Evolutionary conservation across 306 rosid genomes (phyloP).

Genomic region (Vigna hirtella): DNA sequence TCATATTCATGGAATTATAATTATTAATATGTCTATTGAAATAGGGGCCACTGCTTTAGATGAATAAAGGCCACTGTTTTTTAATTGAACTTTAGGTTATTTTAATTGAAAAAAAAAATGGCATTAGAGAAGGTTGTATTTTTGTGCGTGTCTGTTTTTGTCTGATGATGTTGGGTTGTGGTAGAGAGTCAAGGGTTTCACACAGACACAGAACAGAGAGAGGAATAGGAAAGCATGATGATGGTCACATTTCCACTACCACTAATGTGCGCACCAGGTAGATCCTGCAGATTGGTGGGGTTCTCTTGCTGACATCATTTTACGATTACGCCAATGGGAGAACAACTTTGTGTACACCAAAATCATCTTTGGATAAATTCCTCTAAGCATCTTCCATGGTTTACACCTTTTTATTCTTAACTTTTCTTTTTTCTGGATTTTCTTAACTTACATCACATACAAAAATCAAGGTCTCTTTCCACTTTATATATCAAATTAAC

Average conservation of each 20-base stretch:
- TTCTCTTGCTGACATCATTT: conserved; percentile 44
- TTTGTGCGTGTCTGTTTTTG: conserved; percentile 28
- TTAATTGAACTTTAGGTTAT: conserved; percentile 6
- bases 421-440: too few relatives aligned
- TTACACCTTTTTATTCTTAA: too few relatives aligned
- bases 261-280: conserved; percentile 68
- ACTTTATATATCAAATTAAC: too few relatives aligned
- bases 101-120: not conserved
- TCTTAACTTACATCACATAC: too few relatives aligned
- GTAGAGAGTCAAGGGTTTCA: conserved; percentile 54
- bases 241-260: conserved; percentile 65
- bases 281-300: conserved; percentile 43
- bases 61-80: conserved; percentile 19
- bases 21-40: not conserved
- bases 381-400: too few relatives aligned
- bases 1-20: conserved; percentile 29
- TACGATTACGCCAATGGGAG: not conserved
- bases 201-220: not conserved
- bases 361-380: not conserved
- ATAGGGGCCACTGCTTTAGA: not conserved
- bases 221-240: conserved; percentile 32
- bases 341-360: not conserved
- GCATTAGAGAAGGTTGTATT: conserved; percentile 10
- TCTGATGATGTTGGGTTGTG: conserved; percentile 25
- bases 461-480: too few relatives aligned